These are phyloP conservation scores for Soucietia sequanensis DNA, from an alignment of 805 yeast genomes.

Conservation along the genomic window DNA sequence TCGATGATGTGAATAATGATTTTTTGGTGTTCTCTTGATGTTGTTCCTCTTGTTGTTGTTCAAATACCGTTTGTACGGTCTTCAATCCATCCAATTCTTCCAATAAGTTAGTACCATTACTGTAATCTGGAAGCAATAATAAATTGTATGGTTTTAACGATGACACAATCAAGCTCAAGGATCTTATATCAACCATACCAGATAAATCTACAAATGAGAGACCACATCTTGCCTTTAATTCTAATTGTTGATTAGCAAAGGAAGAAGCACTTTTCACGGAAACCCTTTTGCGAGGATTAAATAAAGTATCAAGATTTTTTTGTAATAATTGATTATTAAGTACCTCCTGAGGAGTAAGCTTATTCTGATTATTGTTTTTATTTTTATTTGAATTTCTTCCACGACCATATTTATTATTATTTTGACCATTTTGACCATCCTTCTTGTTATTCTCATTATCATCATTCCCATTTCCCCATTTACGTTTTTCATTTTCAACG, in stretches of 20 bases:
- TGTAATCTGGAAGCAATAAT: conserved; percentile 51
- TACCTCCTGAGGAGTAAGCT: conserved; percentile 43
- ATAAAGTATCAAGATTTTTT: conserved; percentile 47
- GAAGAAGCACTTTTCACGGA: conserved; percentile 18
- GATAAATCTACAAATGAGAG: conserved; percentile 76
- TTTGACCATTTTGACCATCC: conserved; percentile 8
- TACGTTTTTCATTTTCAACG: conserved; percentile 28
- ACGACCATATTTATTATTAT: conserved; percentile 18
- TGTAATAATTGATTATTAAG: conserved; percentile 40
- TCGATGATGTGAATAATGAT: conserved; percentile 16
- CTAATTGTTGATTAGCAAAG: conserved; percentile 14
- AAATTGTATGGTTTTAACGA: conserved; percentile 75
- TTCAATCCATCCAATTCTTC: conserved; percentile 26
- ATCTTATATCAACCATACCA: conserved; percentile 81
- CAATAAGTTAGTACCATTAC: conserved; percentile 16
- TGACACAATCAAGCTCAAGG: conserved; percentile 74
- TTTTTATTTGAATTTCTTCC: conserved; percentile 13
- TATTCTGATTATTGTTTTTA: conserved; percentile 20
- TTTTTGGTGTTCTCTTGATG: conserved; percentile 19
- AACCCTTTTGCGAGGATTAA: conserved; percentile 50
- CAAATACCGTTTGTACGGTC: conserved; percentile 25
- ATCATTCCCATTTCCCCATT: conserved; percentile 25
- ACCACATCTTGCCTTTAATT: conserved; percentile 63
- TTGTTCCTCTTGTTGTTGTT: conserved; percentile 29
- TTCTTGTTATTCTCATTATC: conserved; percentile 8